Evolutionary conservation across 768 basidiomycete genomes (phyloP), one percentile per base, ranked within the genome.

Genomic region (Russula dissimulans): DNA sequence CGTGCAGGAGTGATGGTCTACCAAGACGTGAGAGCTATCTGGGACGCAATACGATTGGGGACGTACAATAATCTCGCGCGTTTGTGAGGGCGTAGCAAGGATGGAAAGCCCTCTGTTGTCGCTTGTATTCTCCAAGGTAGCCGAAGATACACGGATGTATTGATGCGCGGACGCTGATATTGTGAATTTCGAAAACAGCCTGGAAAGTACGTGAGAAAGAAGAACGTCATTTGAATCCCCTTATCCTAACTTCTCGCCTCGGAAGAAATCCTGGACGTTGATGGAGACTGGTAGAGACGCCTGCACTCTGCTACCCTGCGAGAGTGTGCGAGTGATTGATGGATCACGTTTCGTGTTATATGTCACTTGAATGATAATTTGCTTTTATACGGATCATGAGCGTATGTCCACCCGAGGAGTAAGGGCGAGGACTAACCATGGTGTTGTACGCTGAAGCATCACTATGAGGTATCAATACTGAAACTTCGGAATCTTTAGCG

Each of bases 201-300:
- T 97, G 62, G 18, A 38, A 44, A 38, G 39, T 18, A 3, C 18
- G 22, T 26, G 48, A 64, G 54, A 59, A 34, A 47, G 39, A 50
- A 43, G 56, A 29, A 58, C 59, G 54, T 26, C 7, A 22, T 22
- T 3, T 9, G 4, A 12, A n/a, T 42, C 38, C 26, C 38, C 9
- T 43, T 56, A 36, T 12, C 6, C 47, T 78, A 46, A 93, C 95
- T 84, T 85, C 57, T 82, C 77, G 31, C 87, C 87, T 22, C 95
- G 84, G 77, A 98, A 97, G 72, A 92, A 95, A 70, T 99, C 97
- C 72, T 97, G 90, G 0, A 98, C 95, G 59, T 95, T 97, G 59
- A 97, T 89, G 3, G 88, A 83, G 46, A 99, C 77, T 0, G 95
- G 95, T 4, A 97, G 76, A 0, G 87, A 79, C 7, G 87, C 84